These are phyloP conservation scores for Adansonia grandidieri DNA, from an alignment of 441 rosid species.

Conservation along the genomic window DNA sequence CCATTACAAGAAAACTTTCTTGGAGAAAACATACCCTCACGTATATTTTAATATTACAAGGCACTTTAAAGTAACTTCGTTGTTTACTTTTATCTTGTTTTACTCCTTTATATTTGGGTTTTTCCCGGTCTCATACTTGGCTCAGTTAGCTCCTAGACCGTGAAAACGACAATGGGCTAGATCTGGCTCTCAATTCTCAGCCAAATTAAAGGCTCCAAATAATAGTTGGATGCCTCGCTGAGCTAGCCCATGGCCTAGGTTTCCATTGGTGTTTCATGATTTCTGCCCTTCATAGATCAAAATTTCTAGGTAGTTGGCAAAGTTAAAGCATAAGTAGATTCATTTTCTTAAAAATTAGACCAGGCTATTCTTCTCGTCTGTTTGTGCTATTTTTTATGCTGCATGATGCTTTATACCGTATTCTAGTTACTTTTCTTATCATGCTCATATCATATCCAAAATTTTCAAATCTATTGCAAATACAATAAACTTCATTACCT, in stretches of 20 bases:
- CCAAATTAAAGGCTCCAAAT: not conserved
- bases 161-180: not conserved
- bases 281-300: not conserved
- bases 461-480: not conserved
- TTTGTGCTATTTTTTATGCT: no score
- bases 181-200: conserved; percentile 3
- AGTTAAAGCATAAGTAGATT: not conserved
- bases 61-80: no score
- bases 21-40: not conserved
- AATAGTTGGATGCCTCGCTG: not conserved
- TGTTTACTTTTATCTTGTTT: no score
- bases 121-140: not conserved
- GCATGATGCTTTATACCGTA: no score
- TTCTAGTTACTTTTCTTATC: no score
- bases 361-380: no score
- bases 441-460: no score
- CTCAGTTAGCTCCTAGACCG: not conserved
- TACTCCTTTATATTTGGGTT: not conserved
- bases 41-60: no score
- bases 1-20: not conserved
- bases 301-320: not conserved
- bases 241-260: not conserved
- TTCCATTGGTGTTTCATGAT: not conserved
- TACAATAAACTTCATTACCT: not conserved
- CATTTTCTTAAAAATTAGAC: not conserved